Evolutionary conservation across 768 basidiomycete species (phyloP).

Genomic region (Sutorius australiensis): DNA sequence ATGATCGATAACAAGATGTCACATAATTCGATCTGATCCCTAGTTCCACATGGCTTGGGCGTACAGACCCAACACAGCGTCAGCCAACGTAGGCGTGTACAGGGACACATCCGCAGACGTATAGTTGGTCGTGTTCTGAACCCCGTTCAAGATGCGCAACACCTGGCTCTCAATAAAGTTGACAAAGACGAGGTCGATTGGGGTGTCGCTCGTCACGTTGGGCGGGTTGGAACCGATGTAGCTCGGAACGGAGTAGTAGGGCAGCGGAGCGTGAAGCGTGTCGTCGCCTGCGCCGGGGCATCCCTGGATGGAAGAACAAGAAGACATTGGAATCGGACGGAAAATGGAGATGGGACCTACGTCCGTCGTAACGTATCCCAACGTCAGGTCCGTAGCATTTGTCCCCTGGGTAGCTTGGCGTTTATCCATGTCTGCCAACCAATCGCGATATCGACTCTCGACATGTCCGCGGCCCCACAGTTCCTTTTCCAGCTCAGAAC

Average conservation of each 20-base stretch:
- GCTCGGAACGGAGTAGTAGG: slow-evolving; percentile 50
- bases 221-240: slow-evolving; percentile 60
- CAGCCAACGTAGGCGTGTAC: slow-evolving; percentile 48
- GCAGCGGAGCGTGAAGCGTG: slow-evolving; percentile 55
- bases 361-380: slow-evolving; percentile 74
- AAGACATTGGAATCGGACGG: no score
- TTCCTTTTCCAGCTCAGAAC: slow-evolving; percentile 15
- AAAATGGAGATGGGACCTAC: slow-evolving; percentile 35
- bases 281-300: slow-evolving; percentile 80
- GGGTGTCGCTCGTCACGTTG: slow-evolving; percentile 42
- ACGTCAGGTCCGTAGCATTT: slow-evolving; percentile 47
- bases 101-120: slow-evolving; percentile 46
- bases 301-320: slow-evolving; percentile 34
- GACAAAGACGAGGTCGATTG: slow-evolving; percentile 73
- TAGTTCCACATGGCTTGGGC: slow-evolving; percentile 36
- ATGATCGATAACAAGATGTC: neutral
- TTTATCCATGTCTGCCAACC: slow-evolving; percentile 57
- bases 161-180: slow-evolving; percentile 59
- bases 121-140: slow-evolving; percentile 50
- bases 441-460: slow-evolving; percentile 45
- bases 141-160: slow-evolving; percentile 49
- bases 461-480: slow-evolving; percentile 46
- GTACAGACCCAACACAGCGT: slow-evolving; percentile 38
- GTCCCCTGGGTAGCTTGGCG: slow-evolving; percentile 27
- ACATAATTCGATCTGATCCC: neutral